Evolutionary conservation across 495 filamentous ascomycete species (phyloP), one percentile per base, ranked within the genome.

Genomic region (Bombardia bombarda): DNA sequence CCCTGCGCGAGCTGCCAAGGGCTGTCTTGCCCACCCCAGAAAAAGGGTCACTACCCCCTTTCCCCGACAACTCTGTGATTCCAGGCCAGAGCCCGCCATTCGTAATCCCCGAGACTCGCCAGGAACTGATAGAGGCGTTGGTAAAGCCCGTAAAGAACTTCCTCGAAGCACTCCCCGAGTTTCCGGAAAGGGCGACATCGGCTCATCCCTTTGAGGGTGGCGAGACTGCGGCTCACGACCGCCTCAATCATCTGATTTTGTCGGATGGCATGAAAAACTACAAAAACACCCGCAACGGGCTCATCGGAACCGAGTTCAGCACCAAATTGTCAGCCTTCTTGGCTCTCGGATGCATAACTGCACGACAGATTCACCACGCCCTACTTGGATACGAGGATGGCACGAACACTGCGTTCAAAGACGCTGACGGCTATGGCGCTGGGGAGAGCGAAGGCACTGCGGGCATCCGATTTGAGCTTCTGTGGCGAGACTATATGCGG

Each of bases 401-500:
- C 38, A 68, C 71, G n/a, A 58, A 66, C 20, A 44, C 59, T 25
- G 45, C 40, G 3, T 59, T 57, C 6, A 42, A 48, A 10, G 40
- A 55, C 3, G 60, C 61, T 3, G 40, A 56, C 2, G 80, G 76
- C 7, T 84, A 74, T 41, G 80, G 77, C 8, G 64, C 77, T 18
- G 83, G 82, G 3, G 77, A 85, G 50, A 82, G 77, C 53, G 73
- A 76, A 38, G 83, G 84, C n/a, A 83, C 80, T 0, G 67, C 67
- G n/a, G 65, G 60, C 3, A 67, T 87, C 7, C 75, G 84, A 2
- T 82, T 84, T 42, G 80, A 88, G 47, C 66, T 88, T 1, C 65
- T 87, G 1, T 87, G 83, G 82, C 68, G 83, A 4, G 83, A 87
- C 60, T 87, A 87, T 60, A 85, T 87, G 74, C 68, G 79, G 0